phyloP scores from a whole-genome alignment of 1,284 basidiomycete species.

The Meira nashicola region DNA sequence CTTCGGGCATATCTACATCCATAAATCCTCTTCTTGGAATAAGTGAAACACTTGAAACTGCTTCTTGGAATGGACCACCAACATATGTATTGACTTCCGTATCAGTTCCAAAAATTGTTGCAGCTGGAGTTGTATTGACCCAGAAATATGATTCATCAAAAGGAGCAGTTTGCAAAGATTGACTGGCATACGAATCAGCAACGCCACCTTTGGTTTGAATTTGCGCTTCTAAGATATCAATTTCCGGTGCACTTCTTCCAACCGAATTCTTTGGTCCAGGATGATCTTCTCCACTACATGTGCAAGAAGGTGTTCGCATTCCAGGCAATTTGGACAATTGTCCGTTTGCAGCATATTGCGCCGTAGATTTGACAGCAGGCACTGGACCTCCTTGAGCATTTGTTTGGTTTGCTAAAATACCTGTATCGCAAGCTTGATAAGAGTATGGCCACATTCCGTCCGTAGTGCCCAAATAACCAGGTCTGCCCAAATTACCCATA shows the following conservation, averaged over 20 bases:
- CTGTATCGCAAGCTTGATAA: constrained; percentile 19
- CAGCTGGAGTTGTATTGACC: constrained; percentile 13
- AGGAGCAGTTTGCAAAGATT: constrained; percentile 22
- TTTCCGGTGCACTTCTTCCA: constrained; percentile 18
- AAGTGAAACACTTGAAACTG: constrained; percentile 14
- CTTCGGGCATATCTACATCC: constrained; percentile 1
- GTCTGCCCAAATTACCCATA: constrained; percentile 20
- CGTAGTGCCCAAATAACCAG: constrained; percentile 18
- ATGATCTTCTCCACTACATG: constrained; percentile 22
- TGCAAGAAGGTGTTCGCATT: constrained; percentile 19
- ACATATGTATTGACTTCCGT: constrained; percentile 18
- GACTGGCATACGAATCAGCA: constrained; percentile 14
- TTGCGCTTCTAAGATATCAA: constrained; percentile 21
- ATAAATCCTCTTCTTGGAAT: constrained; percentile 14
- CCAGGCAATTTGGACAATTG: constrained; percentile 18
- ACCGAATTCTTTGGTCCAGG: constrained; percentile 20
- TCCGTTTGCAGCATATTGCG: constrained; percentile 14
- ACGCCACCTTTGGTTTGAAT: constrained; percentile 14
- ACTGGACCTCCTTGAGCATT: constrained; percentile 10
- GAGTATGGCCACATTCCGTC: constrained; percentile 24
- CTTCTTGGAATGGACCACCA: constrained; percentile 17
- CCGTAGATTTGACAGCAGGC: constrained; percentile 14
- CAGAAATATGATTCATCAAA: constrained; percentile 20
- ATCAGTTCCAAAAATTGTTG: constrained; percentile 1
- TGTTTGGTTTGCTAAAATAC: constrained; percentile 23